phyloP scores from a whole-genome alignment of 805 yeast species.

The Metschnikowia reukaufii region DNA sequence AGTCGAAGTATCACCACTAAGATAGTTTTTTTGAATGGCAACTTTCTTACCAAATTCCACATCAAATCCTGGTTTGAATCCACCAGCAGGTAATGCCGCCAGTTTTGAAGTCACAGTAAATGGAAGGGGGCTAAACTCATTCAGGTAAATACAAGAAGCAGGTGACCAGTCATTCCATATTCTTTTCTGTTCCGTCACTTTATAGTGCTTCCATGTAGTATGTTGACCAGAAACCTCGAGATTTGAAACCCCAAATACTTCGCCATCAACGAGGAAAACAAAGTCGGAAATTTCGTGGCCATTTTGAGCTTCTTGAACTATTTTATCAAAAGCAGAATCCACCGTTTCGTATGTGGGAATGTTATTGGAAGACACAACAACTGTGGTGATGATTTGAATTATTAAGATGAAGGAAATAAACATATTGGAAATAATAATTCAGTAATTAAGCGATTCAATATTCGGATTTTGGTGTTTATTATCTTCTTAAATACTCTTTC shows the following conservation, averaged over 20 bases:
- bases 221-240: neutral
- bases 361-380: too few relatives aligned
- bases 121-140: neutral
- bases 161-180: neutral
- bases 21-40: neutral
- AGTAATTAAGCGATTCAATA: too few relatives aligned
- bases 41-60: neutral
- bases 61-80: neutral
- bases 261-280: neutral
- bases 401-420: too few relatives aligned
- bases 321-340: neutral
- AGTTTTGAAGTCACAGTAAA: neutral
- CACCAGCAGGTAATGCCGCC: neutral
- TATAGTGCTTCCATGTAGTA: neutral
- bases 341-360: neutral
- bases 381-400: too few relatives aligned
- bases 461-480: too few relatives aligned
- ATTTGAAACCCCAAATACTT: neutral
- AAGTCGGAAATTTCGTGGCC: neutral
- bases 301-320: neutral
- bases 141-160: constrained; percentile 2
- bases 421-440: too few relatives aligned
- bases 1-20: neutral
- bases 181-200: neutral
- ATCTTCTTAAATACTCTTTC: too few relatives aligned